Evolutionary conservation across 2,329 filamentous ascomycete species (phyloP).

Genomic region (Diaporthe citriasiana): DNA sequence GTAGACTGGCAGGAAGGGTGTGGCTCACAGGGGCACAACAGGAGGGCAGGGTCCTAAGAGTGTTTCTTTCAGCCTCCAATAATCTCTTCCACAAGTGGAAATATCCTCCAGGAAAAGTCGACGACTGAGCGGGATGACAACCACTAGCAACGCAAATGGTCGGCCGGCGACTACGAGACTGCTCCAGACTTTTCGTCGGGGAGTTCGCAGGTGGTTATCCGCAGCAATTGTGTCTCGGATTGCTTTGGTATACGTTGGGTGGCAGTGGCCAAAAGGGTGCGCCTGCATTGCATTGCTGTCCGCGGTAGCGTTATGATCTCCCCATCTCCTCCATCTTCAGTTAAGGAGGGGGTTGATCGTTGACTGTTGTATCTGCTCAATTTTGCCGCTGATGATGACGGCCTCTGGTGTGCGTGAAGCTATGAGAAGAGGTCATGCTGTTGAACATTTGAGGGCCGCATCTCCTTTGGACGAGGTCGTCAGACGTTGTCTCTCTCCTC

Average conservation of each 20-base stretch:
- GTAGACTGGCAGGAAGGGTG: background rate
- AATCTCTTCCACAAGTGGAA: background rate
- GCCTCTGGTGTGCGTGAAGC: background rate
- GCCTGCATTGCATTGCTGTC: constrained; percentile 27
- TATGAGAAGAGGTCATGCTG: background rate
- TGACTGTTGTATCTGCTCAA: constrained; percentile 16
- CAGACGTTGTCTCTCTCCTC: background rate
- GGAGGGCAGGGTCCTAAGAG: background rate
- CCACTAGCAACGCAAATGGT: background rate
- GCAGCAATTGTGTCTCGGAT: background rate
- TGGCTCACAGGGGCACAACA: constrained; percentile 1
- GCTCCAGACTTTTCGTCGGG: background rate
- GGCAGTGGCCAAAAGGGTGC: background rate
- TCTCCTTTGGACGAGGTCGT: background rate
- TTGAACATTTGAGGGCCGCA: background rate
- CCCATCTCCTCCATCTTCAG: background rate
- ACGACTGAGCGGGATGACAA: background rate
- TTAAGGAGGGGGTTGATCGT: constrained; percentile 10
- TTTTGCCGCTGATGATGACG: constrained; percentile 11
- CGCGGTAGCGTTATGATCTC: constrained; percentile 20
- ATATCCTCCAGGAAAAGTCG: background rate
- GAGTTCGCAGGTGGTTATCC: background rate
- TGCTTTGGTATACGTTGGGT: background rate
- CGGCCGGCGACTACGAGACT: background rate
- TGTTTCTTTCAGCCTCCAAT: constrained; percentile 15